These are phyloP conservation scores for Thuja plicata DNA, from an alignment of 83 land plant genomes.

Conservation along the genomic window DNA sequence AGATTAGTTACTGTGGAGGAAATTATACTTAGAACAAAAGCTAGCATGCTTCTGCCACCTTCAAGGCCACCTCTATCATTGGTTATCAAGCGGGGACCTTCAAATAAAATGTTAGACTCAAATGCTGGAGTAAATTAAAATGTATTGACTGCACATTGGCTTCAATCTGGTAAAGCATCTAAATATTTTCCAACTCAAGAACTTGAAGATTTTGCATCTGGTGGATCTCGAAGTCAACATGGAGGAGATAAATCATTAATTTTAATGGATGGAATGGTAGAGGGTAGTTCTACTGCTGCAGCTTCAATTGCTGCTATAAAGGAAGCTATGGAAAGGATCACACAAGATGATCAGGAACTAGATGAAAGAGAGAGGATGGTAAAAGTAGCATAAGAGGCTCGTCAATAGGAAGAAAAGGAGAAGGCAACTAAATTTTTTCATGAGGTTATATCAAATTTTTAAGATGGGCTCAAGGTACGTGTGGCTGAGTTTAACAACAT, in stretches of 20 bases:
- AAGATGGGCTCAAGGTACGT: too few species aligned
- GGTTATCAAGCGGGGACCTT: slow-evolving; percentile 15
- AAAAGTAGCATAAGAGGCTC: too few species aligned
- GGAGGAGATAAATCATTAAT: slow-evolving; percentile 22
- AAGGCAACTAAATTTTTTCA: too few species aligned
- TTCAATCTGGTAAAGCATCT: slow-evolving; percentile 22
- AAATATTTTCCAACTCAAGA: slow-evolving; percentile 44
- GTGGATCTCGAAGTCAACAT: slow-evolving; percentile 25
- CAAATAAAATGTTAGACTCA: slow-evolving; percentile 1
- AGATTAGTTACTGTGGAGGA: slow-evolving; percentile 72
- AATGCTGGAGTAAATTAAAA: slow-evolving; percentile 9
- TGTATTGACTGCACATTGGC: slow-evolving; percentile 15
- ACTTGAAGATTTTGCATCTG: slow-evolving; percentile 66
- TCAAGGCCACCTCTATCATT: slow-evolving; percentile 73
- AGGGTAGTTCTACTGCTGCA: slow-evolving; percentile 45
- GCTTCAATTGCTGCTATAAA: slow-evolving; percentile 84
- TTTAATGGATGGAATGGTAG: slow-evolving; percentile 36
- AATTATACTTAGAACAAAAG: slow-evolving; percentile 73
- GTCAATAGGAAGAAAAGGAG: too few species aligned
- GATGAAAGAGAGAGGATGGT: slow-evolving; percentile 10
- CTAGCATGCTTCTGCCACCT: slow-evolving; percentile 80
- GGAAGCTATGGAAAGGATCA: slow-evolving; percentile 56
- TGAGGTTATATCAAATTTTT: too few species aligned
- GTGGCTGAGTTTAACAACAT: too few species aligned
- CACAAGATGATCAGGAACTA: slow-evolving; percentile 7